Percentiles rank a stretch among this genome's conserved stretches.
These are phyloP conservation scores for Corniculantispora saksenae DNA, from an alignment of 2,329 filamentous ascomycete genomes.

Conservation along the genomic window DNA sequence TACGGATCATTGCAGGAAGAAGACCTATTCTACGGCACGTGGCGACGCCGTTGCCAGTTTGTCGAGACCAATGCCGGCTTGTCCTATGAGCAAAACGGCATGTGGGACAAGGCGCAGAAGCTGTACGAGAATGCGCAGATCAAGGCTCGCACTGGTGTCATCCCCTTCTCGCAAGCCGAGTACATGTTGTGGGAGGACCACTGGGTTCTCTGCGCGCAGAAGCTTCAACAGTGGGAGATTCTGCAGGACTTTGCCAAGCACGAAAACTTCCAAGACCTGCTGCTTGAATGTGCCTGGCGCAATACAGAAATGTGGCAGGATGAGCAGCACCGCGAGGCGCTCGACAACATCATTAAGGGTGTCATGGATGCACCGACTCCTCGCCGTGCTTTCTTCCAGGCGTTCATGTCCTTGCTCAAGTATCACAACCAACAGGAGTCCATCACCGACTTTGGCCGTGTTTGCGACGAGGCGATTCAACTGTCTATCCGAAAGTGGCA, in stretches of 20 bases:
- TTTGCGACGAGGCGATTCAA: slow-evolving; percentile 96
- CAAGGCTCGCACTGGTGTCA: slow-evolving; percentile 92
- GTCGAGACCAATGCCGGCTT: slow-evolving; percentile 96
- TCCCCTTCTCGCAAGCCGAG: slow-evolving; percentile 93
- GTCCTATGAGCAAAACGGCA: slow-evolving; percentile 97
- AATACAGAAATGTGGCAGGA: slow-evolving; percentile 94
- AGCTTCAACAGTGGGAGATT: slow-evolving; percentile 98
- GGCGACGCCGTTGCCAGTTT: slow-evolving; percentile 92
- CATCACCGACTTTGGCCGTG: slow-evolving; percentile 76
- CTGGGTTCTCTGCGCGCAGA: slow-evolving; percentile 96
- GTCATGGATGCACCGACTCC: slow-evolving; percentile 97
- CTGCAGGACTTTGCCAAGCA: slow-evolving; percentile 97
- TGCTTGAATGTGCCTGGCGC: slow-evolving; percentile 93
- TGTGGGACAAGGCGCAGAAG: slow-evolving; percentile 98
- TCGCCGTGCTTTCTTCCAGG: slow-evolving; percentile 92
- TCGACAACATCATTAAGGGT: slow-evolving; percentile 92
- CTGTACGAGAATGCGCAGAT: slow-evolving; percentile 97
- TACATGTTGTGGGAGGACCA: slow-evolving; percentile 99
- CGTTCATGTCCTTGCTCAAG: slow-evolving; percentile 95
- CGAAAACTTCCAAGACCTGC: slow-evolving; percentile 95
- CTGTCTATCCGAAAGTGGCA: slow-evolving; percentile 98
- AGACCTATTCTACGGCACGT: slow-evolving; percentile 95
- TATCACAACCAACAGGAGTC: slow-evolving; percentile 87
- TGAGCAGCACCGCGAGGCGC: slow-evolving; percentile 79
- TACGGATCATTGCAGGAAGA: slow-evolving; percentile 92